Conservation (phyloP, 108 stramenopile genomes). For the Pinguiococcus pyrenoidosus region DNA sequence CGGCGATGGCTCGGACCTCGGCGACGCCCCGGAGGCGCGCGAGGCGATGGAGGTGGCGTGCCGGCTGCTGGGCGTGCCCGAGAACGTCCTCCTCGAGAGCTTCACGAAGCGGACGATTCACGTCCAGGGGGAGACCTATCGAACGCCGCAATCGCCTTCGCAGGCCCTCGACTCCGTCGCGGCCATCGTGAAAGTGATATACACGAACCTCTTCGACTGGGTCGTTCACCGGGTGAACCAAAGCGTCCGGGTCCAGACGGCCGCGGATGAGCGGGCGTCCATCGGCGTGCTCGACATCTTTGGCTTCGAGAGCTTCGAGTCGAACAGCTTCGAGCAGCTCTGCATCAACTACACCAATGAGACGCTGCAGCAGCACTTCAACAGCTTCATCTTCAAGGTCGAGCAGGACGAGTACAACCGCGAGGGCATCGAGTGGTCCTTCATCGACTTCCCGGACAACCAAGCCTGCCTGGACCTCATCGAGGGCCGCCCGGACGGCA, state of each 20-base stretch:
- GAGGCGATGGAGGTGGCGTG: conserved; percentile 30
- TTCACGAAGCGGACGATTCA: conserved; percentile 19
- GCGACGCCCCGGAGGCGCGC: not conserved
- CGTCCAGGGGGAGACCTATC: conserved; percentile 7
- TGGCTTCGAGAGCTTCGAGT: conserved; percentile 31
- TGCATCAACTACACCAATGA: conserved; percentile 95
- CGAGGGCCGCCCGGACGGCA: conserved; percentile 39
- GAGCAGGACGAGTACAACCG: conserved; percentile 62
- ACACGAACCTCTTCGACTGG: conserved; percentile 31
- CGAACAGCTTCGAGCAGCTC: conserved; percentile 75
- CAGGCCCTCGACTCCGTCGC: conserved; percentile 80
- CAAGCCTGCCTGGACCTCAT: conserved; percentile 44
- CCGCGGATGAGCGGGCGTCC: not conserved
- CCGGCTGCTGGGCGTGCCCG: conserved; percentile 49
- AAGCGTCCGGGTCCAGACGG: not conserved
- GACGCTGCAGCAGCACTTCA: conserved; percentile 79
- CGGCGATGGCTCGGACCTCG: too few species aligned
- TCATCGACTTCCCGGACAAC: conserved; percentile 40
- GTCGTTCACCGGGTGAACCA: conserved; percentile 11
- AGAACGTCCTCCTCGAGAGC: conserved; percentile 29
- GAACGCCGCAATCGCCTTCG: conserved; percentile 65
- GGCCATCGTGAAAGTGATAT: conserved; percentile 26
- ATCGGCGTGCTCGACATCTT: conserved; percentile 20
- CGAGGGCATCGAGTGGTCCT: conserved; percentile 70
- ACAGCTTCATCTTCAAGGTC: conserved; percentile 66